Percentiles rank a stretch among this genome's conserved stretches.
phyloP scores from a whole-genome alignment of 805 yeast genomes.

The Sugiyamaella smithiae region DNA sequence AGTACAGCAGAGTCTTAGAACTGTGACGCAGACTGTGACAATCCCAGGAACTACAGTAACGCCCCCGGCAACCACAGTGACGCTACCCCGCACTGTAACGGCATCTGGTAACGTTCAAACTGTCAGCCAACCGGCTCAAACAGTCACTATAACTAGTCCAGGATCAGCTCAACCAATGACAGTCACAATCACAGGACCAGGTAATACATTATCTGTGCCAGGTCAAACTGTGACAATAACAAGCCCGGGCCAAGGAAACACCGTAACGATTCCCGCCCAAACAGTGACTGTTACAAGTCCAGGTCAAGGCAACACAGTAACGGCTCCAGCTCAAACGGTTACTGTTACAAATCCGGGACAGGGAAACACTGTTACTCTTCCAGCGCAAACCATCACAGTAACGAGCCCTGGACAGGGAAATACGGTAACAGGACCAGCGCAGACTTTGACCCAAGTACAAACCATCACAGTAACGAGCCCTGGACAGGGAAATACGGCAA shows the following conservation, averaged over 20 bases:
- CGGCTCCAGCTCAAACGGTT: constrained; percentile 14
- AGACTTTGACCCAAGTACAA: no score
- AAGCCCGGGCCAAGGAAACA: constrained; percentile 17
- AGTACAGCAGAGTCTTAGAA: background rate
- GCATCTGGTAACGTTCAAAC: no score
- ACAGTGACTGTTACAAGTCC: background rate
- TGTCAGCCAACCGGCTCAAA: constrained; percentile 8
- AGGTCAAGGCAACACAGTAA: constrained; percentile 2
- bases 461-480: background rate
- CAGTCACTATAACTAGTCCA: constrained; percentile 6
- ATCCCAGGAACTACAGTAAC: constrained; percentile 6
- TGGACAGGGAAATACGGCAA: background rate
- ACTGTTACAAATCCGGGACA: constrained; percentile 7
- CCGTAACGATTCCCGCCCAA: constrained; percentile 24
- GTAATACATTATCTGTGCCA: constrained; percentile 6
- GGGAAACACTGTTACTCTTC: constrained; percentile 12
- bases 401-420: constrained; percentile 19
- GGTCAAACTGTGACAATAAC: constrained; percentile 13
- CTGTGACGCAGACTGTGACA: constrained; percentile 15
- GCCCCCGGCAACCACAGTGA: constrained; percentile 1
- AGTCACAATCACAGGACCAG: constrained; percentile 5
- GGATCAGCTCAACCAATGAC: constrained; percentile 4
- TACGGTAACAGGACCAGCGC: no score
- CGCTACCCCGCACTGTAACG: constrained; percentile 6
- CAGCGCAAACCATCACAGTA: constrained; percentile 22